Base-by-base conservation (phyloP, 805 yeast genomes). In the Starmerella floris region DNA sequence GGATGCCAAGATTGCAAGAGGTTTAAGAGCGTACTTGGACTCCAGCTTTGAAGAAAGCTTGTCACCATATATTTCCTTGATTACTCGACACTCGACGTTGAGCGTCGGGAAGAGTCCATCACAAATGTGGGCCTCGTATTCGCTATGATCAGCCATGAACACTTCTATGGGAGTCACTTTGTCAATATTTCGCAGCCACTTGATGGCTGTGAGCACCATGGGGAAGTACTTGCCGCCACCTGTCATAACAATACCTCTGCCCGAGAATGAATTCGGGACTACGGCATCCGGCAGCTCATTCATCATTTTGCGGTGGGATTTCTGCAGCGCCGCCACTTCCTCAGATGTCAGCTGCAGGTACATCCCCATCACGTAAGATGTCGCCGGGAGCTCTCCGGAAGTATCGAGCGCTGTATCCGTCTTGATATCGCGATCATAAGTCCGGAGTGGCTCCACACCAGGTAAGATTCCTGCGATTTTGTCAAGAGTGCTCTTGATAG, bases 171-270 rank as follows among this genome's bases (percentile, higher is more conserved):
- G 95, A 30, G 79, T 60, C 2, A 81, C 74, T 16, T 35, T 35
- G 2, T 88, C 84, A 6, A 70, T 64, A 31, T 75, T 72, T 54
- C 94, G 65, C 39, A 84, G 60, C 47, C 77, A 69, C 52, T 72
- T 72, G 42, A 83, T 70, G 9, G 83, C 74, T 21, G 80, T 63
- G 31, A 80, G 62, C 4, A 83, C 74, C 52, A 79, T 67, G 70
- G 88, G 78, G 48, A 81, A 75, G 60, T 75, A 80, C 51, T 72
- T 72, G 3, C 87, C 91, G 34, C 94, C 94, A 28, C 88, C 93
- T 23, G 82, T 85, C 53, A 68, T 76, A 23, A 73, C 88, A 17
- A 76, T 67, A 9, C 78, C 83, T 31, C 67, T 60, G 3, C 73
- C 69, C 3, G 44, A 30, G 44, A 52, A 58, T 20, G 60, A 30